Conservation (phyloP, 2,329 filamentous ascomycete genomes). For the Beauveria asiatica region DNA sequence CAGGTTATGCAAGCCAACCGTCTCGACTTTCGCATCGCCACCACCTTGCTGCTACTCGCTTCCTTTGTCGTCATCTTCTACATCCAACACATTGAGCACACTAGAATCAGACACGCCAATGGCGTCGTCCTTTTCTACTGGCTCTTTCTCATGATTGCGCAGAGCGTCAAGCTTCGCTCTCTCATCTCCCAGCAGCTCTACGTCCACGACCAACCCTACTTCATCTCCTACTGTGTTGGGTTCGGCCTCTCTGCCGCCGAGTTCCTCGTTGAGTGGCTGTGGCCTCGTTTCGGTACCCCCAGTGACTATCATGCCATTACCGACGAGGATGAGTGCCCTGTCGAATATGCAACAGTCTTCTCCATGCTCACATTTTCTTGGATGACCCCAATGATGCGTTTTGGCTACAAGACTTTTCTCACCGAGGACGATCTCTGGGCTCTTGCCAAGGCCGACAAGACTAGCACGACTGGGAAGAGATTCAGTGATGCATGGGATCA, state of each 20-base stretch:
- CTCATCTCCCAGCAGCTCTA: conserved; percentile 72
- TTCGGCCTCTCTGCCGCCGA: conserved; percentile 61
- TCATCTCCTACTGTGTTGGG: conserved; percentile 65
- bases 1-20: conserved; percentile 58
- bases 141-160: conserved; percentile 73
- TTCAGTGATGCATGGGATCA: conserved; percentile 71
- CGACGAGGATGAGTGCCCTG: conserved; percentile 57
- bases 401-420: conserved; percentile 83
- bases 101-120: conserved; percentile 73
- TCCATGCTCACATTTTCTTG: conserved; percentile 90
- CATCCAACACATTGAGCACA: conserved; percentile 82
- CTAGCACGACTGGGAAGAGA: conserved; percentile 58
- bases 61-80: conserved; percentile 68
- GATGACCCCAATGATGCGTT: conserved; percentile 98
- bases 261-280: conserved; percentile 76
- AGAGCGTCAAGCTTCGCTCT: conserved; percentile 76
- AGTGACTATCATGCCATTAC: conserved; percentile 51
- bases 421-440: conserved; percentile 97
- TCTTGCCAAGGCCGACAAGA: conserved; percentile 70
- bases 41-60: conserved; percentile 60
- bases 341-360: conserved; percentile 90
- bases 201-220: conserved; percentile 59
- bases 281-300: conserved; percentile 58
- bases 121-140: conserved; percentile 88
- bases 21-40: conserved; percentile 79